These are phyloP conservation scores for Colletotrichum sansevieriae DNA, from an alignment of 2,329 filamentous ascomycete genomes.

Conservation along the genomic window DNA sequence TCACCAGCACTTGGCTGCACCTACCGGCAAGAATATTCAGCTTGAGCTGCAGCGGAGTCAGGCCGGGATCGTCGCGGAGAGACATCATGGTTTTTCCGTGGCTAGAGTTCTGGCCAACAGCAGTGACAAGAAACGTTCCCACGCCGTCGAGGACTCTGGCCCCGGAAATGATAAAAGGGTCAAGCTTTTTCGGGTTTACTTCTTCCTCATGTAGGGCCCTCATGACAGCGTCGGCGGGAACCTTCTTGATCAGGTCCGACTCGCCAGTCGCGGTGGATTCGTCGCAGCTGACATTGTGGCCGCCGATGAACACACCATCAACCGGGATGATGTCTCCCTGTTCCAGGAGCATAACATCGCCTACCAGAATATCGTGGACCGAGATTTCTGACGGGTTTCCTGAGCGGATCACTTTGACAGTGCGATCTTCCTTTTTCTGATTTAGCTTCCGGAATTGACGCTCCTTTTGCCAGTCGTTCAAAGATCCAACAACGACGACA, in stretches of 20 bases:
- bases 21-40: constrained; percentile 43
- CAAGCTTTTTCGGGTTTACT: constrained; percentile 66
- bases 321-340: constrained; percentile 80
- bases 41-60: constrained; percentile 44
- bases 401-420: constrained; percentile 81
- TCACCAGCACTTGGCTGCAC: not conserved
- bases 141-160: constrained; percentile 73
- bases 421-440: constrained; percentile 81
- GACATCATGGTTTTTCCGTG: constrained; percentile 44
- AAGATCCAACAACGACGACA: constrained; percentile 81
- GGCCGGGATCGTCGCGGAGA: constrained; percentile 43
- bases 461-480: constrained; percentile 87
- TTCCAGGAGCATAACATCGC: constrained; percentile 81
- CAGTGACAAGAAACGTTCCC: constrained; percentile 43
- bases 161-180: constrained; percentile 87
- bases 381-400: constrained; percentile 78
- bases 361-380: constrained; percentile 78
- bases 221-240: constrained; percentile 69
- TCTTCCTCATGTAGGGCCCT: constrained; percentile 63
- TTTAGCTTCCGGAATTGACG: constrained; percentile 85
- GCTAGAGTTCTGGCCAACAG: constrained; percentile 43
- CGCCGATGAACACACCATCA: constrained; percentile 75
- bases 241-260: constrained; percentile 79
- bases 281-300: constrained; percentile 70
- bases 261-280: constrained; percentile 82